Evolutionary conservation across 164 flowering plant genomes (phyloP), one percentile per base, ranked within the genome.

Genomic region (Umbellularia californica): DNA sequence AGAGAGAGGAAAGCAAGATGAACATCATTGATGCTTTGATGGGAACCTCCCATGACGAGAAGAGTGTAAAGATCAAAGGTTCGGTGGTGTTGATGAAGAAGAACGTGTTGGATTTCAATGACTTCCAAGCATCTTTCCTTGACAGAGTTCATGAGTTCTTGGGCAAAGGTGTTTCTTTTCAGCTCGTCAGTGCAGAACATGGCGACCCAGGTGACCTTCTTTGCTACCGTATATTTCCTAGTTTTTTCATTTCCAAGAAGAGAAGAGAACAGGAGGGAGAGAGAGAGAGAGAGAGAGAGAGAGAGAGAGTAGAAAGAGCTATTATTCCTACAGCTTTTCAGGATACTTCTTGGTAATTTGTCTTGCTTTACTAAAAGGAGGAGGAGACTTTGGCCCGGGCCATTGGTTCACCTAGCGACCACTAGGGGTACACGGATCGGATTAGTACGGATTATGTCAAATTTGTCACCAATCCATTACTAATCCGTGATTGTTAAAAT

Each of bases 71-170:
- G 79, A 72, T 92, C 20, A 81, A 81, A 60, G 97, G 91, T n/a
- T 75, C 73, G 2, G 91, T 88, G 62, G 89, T 88, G 79, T 47
- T 92, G 86, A 87, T 86, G 92, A 92, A 89, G 90, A 90, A 88
- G 85, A 88, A 85, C 30, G 85, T 86, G 13, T 70, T 90, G 79
- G 93, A 87, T 76, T 79, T 89, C 75, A 85, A 86, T 20, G 92
- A 89, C 69, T 74, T 90, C 47, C 70, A 77, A 23, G 90, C 88
- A 0, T 83, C 88, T 12, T 0, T 88, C n/a, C 72, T 84, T 13
- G 93, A 90, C 71, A 69, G 83, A 0, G 2, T 90, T 14, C 76
- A 84, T 58, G 93, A 88, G 82, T 65, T 88, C 22, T 3, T 86
- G 1, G 89, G 91, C 0, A 55, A 78, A 15, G 70, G 79, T 27